Conservation (phyloP, 441 rosid species). For the Euphorbia celastroides region DNA sequence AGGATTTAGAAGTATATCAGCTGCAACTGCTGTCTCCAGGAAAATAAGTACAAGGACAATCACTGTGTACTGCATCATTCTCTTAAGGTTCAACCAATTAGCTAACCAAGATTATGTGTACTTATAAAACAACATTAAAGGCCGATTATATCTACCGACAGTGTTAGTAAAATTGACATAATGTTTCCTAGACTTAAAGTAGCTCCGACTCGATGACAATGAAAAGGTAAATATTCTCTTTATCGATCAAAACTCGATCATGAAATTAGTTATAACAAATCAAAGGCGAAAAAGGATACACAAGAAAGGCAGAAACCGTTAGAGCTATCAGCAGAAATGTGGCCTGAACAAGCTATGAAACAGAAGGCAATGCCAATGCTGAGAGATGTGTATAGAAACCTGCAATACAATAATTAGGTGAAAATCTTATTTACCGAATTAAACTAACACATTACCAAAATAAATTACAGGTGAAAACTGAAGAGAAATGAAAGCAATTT, state of each 20-base stretch:
- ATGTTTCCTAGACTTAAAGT: too few species aligned
- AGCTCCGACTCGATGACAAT: too few species aligned
- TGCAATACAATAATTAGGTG: slow-evolving; percentile 17
- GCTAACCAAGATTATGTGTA: too few species aligned
- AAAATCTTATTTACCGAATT: background rate
- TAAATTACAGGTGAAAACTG: background rate
- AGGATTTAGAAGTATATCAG: slow-evolving; percentile 42
- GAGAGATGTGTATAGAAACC: slow-evolving; percentile 43
- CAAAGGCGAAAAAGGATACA: slow-evolving; percentile 35
- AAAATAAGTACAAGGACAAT: slow-evolving; percentile 35
- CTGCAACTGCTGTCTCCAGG: slow-evolving; percentile 35
- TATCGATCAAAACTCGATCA: too few species aligned
- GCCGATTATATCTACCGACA: too few species aligned
- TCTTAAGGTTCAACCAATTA: slow-evolving; percentile 20
- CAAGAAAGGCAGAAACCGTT: slow-evolving; percentile 45
- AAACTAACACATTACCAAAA: too few species aligned
- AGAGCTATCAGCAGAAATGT: slow-evolving; percentile 39
- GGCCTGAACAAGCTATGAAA: slow-evolving; percentile 43
- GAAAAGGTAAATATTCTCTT: too few species aligned
- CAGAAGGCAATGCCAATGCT: slow-evolving; percentile 37
- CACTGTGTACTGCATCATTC: slow-evolving; percentile 26
- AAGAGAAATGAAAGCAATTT: background rate
- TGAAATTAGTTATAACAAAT: background rate
- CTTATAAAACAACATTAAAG: too few species aligned
- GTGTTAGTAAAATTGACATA: too few species aligned